Conservation (phyloP, 1,139 yeast genomes). For the Suhomyces taliae region DNA sequence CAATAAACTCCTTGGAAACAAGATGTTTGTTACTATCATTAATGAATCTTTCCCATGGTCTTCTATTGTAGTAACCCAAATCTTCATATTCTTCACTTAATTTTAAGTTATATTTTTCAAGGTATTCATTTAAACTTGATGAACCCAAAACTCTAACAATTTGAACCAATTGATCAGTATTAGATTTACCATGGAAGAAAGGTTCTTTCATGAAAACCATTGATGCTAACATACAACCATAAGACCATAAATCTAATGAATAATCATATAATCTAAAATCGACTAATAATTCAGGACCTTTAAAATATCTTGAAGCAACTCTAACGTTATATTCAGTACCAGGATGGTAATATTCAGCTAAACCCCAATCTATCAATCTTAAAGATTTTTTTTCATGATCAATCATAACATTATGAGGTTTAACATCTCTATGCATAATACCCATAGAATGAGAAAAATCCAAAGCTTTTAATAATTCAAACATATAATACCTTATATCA, state of each 20-base stretch:
- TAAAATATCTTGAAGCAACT: slow-evolving; percentile 96
- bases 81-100: slow-evolving; percentile 84
- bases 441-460: slow-evolving; percentile 98
- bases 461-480: slow-evolving; percentile 81
- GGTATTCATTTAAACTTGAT: slow-evolving; percentile 71
- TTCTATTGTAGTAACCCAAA: slow-evolving; percentile 74
- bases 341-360: slow-evolving; percentile 95
- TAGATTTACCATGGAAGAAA: slow-evolving; percentile 94
- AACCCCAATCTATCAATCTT: slow-evolving; percentile 96
- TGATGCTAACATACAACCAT: slow-evolving; percentile 97
- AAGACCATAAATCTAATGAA: slow-evolving; percentile 93
- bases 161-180: slow-evolving; percentile 93
- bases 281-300: slow-evolving; percentile 96
- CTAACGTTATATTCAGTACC: slow-evolving; percentile 95
- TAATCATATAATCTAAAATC: slow-evolving; percentile 93
- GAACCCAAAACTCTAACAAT: slow-evolving; percentile 94
- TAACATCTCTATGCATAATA: slow-evolving; percentile 97
- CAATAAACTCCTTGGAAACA: slow-evolving; percentile 70
- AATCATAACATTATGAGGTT: slow-evolving; percentile 98
- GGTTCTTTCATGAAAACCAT: slow-evolving; percentile 96
- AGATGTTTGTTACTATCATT: slow-evolving; percentile 72
- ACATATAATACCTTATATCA: slow-evolving; percentile 88
- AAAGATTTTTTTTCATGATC: slow-evolving; percentile 75
- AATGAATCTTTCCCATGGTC: slow-evolving; percentile 86
- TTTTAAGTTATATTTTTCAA: slow-evolving; percentile 72